These are phyloP conservation scores for Pseudogymnoascus sp. DNA, from an alignment of 2,329 filamentous ascomycete genomes.

Conservation along the genomic window DNA sequence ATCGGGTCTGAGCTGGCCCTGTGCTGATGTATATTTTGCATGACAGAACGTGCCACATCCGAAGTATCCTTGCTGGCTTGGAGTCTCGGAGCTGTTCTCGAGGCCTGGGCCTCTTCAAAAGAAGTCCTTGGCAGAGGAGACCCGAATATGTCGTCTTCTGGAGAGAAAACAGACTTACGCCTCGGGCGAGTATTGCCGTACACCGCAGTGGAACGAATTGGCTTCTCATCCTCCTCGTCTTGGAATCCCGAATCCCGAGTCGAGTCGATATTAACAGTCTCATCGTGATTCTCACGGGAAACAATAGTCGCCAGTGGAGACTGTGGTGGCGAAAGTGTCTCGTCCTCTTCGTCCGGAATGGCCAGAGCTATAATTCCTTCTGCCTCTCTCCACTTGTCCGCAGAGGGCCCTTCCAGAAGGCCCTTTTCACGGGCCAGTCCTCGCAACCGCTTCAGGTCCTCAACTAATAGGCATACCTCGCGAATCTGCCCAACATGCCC, in stretches of 20 bases:
- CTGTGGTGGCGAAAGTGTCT: slow-evolving; percentile 23
- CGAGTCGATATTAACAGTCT: slow-evolving; percentile 33
- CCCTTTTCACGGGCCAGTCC: slow-evolving; percentile 62
- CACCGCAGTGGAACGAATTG: slow-evolving; percentile 41
- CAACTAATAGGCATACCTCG: slow-evolving; percentile 73
- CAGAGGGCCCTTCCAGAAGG: slow-evolving; percentile 53
- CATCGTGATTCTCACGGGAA: slow-evolving; percentile 25
- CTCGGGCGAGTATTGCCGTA: slow-evolving; percentile 41
- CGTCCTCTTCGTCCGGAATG: slow-evolving; percentile 56
- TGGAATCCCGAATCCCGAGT: slow-evolving; percentile 39
- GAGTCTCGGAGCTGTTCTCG: slow-evolving; percentile 11
- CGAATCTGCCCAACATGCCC: slow-evolving; percentile 78
- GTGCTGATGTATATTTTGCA: slow-evolving; percentile 56
- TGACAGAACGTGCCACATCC: slow-evolving; percentile 51
- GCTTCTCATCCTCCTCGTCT: slow-evolving; percentile 37
- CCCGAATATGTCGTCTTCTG: slow-evolving; percentile 60
- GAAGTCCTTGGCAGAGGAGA: slow-evolving; percentile 17
- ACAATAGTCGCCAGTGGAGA: slow-evolving; percentile 19
- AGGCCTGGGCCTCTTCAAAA: neutral
- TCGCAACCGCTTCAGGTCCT: slow-evolving; percentile 72
- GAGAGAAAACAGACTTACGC: slow-evolving; percentile 56
- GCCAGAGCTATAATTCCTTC: slow-evolving; percentile 84
- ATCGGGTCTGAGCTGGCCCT: slow-evolving; percentile 37
- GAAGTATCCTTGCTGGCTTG: slow-evolving; percentile 31
- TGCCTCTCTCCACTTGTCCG: slow-evolving; percentile 67